Conservation (phyloP, 192 early-diverging fungal species). For the Anaeromyces robustus region DNA sequence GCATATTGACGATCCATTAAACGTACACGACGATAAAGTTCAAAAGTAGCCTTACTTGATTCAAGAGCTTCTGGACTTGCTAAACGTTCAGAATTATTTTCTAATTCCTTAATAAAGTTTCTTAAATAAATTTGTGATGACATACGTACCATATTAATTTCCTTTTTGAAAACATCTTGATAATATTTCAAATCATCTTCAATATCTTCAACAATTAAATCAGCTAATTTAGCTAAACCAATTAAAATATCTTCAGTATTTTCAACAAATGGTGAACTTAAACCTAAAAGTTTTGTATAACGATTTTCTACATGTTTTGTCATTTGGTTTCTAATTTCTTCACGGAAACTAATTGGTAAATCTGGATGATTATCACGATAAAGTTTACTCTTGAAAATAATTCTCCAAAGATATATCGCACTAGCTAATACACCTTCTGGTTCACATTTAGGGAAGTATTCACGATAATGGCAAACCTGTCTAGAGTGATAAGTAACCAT, state of each 20-base stretch:
- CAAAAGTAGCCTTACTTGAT: conserved; percentile 22
- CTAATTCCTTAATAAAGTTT: conserved; percentile 24
- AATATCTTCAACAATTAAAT: conserved; percentile 31
- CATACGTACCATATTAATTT: conserved; percentile 27
- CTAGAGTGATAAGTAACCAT: conserved; percentile 28
- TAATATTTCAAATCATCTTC: conserved; percentile 32
- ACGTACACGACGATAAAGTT: conserved; percentile 19
- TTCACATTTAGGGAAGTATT: conserved; percentile 34
- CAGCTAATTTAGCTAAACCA: conserved; percentile 26
- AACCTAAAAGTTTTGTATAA: conserved; percentile 25
- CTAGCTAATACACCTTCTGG: conserved; percentile 24
- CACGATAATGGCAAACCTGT: conserved; percentile 33
- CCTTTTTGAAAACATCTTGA: conserved; percentile 8
- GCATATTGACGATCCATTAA: conserved; percentile 25
- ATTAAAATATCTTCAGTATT: conserved; percentile 18
- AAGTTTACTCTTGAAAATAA: conserved; percentile 24
- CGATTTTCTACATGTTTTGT: conserved; percentile 17
- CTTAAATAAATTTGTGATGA: conserved; percentile 26
- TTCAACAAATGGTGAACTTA: conserved; percentile 27
- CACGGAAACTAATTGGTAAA: conserved; percentile 21
- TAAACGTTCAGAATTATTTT: conserved; percentile 16
- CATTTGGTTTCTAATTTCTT: conserved; percentile 14
- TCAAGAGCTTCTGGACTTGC: conserved; percentile 18
- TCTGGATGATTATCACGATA: conserved; percentile 24
- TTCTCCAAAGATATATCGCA: conserved; percentile 28